phyloP scores from a whole-genome alignment of 1,284 basidiomycete genomes.

The Naganishia liquefaciens region DNA sequence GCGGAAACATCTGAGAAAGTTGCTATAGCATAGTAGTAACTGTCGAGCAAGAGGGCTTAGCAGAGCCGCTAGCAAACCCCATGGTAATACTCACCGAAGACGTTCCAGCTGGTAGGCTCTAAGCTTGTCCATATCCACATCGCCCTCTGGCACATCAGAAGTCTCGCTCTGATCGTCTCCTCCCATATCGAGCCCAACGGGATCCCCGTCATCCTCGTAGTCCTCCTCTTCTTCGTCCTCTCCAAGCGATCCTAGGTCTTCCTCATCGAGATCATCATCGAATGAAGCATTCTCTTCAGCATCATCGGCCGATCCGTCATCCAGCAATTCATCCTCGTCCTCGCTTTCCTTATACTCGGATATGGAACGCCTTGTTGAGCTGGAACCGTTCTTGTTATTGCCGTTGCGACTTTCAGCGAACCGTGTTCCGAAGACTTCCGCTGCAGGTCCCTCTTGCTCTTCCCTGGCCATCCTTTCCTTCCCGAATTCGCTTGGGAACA shows the following conservation, averaged over 20 bases:
- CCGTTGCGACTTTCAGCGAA: conserved; percentile 35
- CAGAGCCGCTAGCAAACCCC: background rate
- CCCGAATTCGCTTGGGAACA: conserved; percentile 94
- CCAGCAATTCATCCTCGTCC: conserved; percentile 8
- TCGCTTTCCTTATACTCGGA: conserved; percentile 32
- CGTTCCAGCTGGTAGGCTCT: conserved; percentile 92
- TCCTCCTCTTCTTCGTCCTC: conserved; percentile 37
- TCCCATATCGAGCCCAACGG: conserved; percentile 41
- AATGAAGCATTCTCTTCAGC: conserved; percentile 35
- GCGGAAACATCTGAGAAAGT: conserved; percentile 80
- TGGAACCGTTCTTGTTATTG: conserved; percentile 36
- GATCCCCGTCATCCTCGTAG: conserved; percentile 40
- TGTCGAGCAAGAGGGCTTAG: conserved; percentile 44
- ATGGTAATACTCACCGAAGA: conserved; percentile 64
- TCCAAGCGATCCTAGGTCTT: conserved; percentile 33
- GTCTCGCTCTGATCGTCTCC: conserved; percentile 40
- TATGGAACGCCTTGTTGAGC: conserved; percentile 22
- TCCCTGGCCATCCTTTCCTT: conserved; percentile 83
- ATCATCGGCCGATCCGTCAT: conserved; percentile 21
- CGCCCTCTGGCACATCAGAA: conserved; percentile 59
- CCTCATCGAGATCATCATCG: conserved; percentile 31
- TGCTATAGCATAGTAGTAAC: conserved; percentile 95
- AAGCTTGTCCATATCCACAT: conserved; percentile 77
- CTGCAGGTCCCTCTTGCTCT: conserved; percentile 85
- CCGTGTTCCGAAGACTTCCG: conserved; percentile 68